Percentiles rank a stretch among this genome's conserved stretches.
Conservation (phyloP, 2,329 filamentous ascomycete species). For the Pseudocercospora crystallina region DNA sequence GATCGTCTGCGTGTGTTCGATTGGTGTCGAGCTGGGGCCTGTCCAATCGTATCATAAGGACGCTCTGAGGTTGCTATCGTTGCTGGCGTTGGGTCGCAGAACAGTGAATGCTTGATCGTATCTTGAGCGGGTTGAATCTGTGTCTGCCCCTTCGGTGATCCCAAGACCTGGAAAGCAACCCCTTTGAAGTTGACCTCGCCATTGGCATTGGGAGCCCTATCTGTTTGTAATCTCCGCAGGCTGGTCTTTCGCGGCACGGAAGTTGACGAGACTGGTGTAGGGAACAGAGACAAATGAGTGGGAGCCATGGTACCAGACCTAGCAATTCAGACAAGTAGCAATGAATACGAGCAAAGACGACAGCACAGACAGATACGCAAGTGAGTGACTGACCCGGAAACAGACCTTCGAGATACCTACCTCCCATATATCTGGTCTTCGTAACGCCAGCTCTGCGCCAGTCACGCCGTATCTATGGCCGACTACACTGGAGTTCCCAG, state of each 20-base stretch:
- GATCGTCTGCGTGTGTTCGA: constrained; percentile 22
- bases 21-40: constrained; percentile 15
- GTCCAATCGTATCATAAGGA: constrained; percentile 1
- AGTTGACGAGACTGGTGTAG: constrained; percentile 12
- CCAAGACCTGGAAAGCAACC: constrained; percentile 30
- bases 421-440: constrained; percentile 13
- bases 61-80: not conserved
- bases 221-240: constrained; percentile 12
- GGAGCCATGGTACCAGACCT: constrained; percentile 25
- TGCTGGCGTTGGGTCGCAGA: constrained; percentile 25
- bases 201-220: constrained; percentile 10
- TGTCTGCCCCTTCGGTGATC: constrained; percentile 10
- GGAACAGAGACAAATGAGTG: constrained; percentile 23
- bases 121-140: constrained; percentile 25
- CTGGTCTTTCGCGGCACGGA: constrained; percentile 18
- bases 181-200: constrained; percentile 28
- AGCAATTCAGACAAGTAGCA: not conserved
- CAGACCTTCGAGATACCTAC: constrained; percentile 13
- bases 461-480: constrained; percentile 5
- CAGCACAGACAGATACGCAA: not conserved
- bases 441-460: constrained; percentile 7
- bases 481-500: constrained; percentile 1
- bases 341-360: not conserved
- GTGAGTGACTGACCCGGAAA: constrained; percentile 8
- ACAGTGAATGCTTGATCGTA: constrained; percentile 32